phyloP scores from a whole-genome alignment of 306 rosid species.

The Lathyrus tuberosus region DNA sequence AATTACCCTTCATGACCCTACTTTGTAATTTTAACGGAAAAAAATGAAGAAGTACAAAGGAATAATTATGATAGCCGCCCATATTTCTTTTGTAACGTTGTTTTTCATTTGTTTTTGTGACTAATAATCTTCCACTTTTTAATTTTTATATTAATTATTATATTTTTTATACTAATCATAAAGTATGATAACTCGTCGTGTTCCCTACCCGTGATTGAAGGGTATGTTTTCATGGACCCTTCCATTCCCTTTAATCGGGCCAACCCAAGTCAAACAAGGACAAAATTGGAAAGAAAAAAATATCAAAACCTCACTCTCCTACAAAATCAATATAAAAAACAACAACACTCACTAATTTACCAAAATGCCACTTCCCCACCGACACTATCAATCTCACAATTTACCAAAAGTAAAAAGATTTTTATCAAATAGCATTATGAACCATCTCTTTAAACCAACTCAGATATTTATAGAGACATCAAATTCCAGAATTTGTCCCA shows the following conservation, averaged over 20 bases:
- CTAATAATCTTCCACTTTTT: slow-evolving; percentile 7
- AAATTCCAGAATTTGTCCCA: too few relatives aligned
- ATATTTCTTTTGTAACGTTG: slow-evolving; percentile 5
- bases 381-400: slow-evolving; percentile 50
- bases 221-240: slow-evolving; percentile 45
- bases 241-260: slow-evolving; percentile 31
- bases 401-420: background rate
- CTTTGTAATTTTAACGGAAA: background rate
- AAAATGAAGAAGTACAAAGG: background rate
- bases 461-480: too few relatives aligned
- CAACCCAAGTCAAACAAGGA: slow-evolving; percentile 39
- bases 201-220: slow-evolving; percentile 70
- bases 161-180: slow-evolving; percentile 1
- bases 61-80: slow-evolving; percentile 1
- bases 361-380: slow-evolving; percentile 42
- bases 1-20: slow-evolving; percentile 1
- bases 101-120: slow-evolving; percentile 14
- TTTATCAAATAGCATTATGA: too few relatives aligned
- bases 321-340: background rate
- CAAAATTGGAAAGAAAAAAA: slow-evolving; percentile 24
- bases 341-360: background rate
- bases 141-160: background rate
- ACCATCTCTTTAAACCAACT: too few relatives aligned
- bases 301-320: slow-evolving; percentile 28
- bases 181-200: slow-evolving; percentile 6